These are phyloP conservation scores for Entonaema liquescens DNA, from an alignment of 495 filamentous ascomycete genomes.

Conservation along the genomic window DNA sequence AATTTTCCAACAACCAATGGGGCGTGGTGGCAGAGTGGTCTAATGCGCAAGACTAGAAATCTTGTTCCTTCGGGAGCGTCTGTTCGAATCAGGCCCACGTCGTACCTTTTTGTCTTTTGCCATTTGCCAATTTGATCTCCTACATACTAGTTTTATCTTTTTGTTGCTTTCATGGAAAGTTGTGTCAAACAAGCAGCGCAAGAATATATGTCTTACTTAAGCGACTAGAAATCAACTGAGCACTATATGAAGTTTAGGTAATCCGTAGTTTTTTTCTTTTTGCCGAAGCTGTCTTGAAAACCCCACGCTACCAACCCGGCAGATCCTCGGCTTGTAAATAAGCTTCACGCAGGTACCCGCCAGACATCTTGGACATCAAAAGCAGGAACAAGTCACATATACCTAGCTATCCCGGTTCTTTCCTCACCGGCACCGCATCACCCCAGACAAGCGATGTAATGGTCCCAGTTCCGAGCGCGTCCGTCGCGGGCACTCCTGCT, in stretches of 20 bases:
- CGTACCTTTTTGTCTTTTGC: not conserved
- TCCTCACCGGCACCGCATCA: not conserved
- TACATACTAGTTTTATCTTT: too few relatives aligned
- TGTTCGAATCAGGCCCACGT: conserved; percentile 13
- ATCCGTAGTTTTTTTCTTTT: not conserved
- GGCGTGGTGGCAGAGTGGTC: conserved; percentile 11
- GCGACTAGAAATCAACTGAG: too few relatives aligned
- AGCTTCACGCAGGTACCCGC: not conserved
- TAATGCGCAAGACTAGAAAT: conserved; percentile 19
- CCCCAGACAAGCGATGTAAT: conserved; percentile 16
- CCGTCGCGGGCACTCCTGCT: not conserved
- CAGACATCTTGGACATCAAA: not conserved
- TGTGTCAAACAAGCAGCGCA: too few relatives aligned
- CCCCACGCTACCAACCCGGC: not conserved
- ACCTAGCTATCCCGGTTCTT: too few relatives aligned
- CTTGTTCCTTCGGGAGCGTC: conserved; percentile 17
- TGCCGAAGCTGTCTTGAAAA: not conserved
- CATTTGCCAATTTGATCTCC: not conserved
- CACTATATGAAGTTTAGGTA: too few relatives aligned
- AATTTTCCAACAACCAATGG: not conserved
- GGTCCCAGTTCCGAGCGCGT: conserved; percentile 3
- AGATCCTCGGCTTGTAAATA: not conserved
- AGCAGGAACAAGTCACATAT: not conserved
- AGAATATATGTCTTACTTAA: too few relatives aligned
- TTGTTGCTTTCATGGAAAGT: too few relatives aligned